Conservation (phyloP, 192 early-diverging fungal species). For the Mortierella antarctica region DNA sequence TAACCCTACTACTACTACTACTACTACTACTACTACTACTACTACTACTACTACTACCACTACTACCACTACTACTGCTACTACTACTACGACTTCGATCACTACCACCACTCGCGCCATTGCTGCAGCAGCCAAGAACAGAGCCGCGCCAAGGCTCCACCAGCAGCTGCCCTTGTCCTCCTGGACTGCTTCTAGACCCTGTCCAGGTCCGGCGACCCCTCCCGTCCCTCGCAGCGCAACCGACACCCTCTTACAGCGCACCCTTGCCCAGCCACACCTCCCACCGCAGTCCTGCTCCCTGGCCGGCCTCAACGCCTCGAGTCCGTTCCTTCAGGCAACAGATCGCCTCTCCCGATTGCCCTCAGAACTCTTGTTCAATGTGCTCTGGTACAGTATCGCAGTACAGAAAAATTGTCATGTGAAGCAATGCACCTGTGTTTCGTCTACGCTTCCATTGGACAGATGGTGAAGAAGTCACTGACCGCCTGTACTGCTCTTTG, state of each 20-base stretch:
- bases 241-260: too few relatives aligned
- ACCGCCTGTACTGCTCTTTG: neutral
- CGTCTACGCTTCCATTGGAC: neutral
- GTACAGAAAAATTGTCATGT: neutral
- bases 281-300: too few relatives aligned
- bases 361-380: conserved; percentile 32
- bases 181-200: neutral
- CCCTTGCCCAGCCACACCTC: too few relatives aligned
- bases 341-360: conserved; percentile 31
- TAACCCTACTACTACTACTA: neutral
- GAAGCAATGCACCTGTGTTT: neutral
- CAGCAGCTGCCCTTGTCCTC: neutral
- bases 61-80: neutral
- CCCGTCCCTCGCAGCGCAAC: neutral
- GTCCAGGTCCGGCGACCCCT: neutral
- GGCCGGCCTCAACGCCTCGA: too few relatives aligned
- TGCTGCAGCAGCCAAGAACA: neutral
- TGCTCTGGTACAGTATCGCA: conserved; percentile 31
- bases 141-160: neutral
- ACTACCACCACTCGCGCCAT: neutral
- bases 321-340: neutral
- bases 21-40: neutral
- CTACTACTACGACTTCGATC: neutral
- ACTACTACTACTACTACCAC: neutral
- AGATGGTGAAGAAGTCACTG: neutral